phyloP scores from a whole-genome alignment of 352 stramenopile species.

The Thraustochytrium sp. region DNA sequence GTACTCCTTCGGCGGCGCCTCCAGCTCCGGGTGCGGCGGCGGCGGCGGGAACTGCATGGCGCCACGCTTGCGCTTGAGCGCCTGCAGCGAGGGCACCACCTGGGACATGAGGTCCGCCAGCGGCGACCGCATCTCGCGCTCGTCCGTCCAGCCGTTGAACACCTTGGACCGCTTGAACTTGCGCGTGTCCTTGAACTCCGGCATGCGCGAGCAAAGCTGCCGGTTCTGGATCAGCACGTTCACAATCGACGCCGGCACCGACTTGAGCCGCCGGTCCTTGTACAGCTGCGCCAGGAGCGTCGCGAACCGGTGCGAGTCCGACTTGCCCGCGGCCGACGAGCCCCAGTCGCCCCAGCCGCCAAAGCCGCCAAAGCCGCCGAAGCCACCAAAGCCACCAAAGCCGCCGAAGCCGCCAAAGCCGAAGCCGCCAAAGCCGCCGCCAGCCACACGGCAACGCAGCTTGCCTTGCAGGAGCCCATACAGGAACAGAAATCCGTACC shows the following conservation, averaged over 20 bases:
- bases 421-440: background rate
- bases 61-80: conserved; percentile 41
- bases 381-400: background rate
- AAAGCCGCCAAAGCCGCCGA: background rate
- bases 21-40: conserved; percentile 45
- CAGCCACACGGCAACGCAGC: conserved; percentile 41
- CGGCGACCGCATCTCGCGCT: conserved; percentile 27
- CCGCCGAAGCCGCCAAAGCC: conserved; percentile 1
- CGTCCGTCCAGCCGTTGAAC: conserved; percentile 47
- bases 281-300: conserved; percentile 39
- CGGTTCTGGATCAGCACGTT: conserved; percentile 46
- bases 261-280: conserved; percentile 44
- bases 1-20: conserved; percentile 16
- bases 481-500: conserved; percentile 48
- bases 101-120: conserved; percentile 40
- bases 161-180: conserved; percentile 24
- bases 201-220: conserved; percentile 46
- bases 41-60: conserved; percentile 45
- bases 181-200: conserved; percentile 44
- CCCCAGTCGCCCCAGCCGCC: conserved; percentile 30
- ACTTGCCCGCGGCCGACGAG: background rate
- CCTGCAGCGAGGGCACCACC: conserved; percentile 28
- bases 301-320: conserved; percentile 31
- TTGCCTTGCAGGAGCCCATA: conserved; percentile 43
- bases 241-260: conserved; percentile 36